Percentiles rank a stretch among this genome's conserved stretches.
Conservation (phyloP, 768 basidiomycete genomes). For the Suillus variegatus region DNA sequence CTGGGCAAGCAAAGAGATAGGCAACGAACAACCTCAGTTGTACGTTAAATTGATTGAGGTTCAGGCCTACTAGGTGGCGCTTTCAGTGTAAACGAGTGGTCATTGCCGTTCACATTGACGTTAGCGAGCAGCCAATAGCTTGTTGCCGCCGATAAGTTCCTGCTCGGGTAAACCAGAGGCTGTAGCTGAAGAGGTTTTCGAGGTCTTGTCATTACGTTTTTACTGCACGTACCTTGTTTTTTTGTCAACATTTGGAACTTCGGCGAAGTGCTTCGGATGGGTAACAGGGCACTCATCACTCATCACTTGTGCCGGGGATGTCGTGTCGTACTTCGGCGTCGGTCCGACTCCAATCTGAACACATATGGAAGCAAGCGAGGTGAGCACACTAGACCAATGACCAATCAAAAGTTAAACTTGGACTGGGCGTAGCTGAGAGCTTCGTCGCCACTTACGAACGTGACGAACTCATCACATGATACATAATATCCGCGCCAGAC, state of each 20-base stretch:
- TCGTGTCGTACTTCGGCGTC: background rate
- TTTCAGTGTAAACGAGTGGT: background rate
- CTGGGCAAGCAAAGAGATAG: background rate
- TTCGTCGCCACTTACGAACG: constrained; percentile 1
- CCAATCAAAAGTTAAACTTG: background rate
- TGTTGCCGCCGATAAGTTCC: background rate
- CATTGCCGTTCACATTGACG: background rate
- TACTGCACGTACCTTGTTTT: background rate
- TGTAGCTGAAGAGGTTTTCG: background rate
- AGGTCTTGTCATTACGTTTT: background rate
- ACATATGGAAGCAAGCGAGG: background rate
- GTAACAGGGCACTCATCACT: background rate
- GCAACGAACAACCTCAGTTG: too few species aligned
- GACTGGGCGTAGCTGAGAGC: background rate
- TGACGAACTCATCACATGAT: background rate
- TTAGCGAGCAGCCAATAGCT: background rate
- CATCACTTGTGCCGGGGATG: background rate
- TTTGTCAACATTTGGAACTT: background rate
- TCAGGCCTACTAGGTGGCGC: too few species aligned
- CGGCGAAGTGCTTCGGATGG: background rate
- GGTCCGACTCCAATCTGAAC: background rate
- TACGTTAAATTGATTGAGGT: too few species aligned
- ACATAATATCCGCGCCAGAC: background rate
- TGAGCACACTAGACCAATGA: background rate
- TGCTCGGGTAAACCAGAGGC: background rate